phyloP scores from a whole-genome alignment of 345 rosid species.

The Carallia brachiata region DNA sequence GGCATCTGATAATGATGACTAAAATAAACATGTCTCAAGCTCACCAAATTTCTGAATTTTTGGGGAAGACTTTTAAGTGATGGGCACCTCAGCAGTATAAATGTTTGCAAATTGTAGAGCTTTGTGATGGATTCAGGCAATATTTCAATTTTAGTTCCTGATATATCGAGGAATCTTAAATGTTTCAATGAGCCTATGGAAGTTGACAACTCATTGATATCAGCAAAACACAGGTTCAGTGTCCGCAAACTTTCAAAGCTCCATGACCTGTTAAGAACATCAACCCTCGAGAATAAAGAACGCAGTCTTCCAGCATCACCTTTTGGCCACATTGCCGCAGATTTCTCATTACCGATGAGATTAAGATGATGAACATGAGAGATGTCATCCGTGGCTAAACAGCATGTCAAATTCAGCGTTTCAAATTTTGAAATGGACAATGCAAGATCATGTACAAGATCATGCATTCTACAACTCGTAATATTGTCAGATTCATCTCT shows the following conservation, averaged over 20 bases:
- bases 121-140: conserved; percentile 19
- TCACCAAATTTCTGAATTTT: conserved; percentile 3
- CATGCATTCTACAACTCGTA: conserved; percentile 29
- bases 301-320: not conserved
- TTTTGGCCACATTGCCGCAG: not conserved
- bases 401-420: not conserved
- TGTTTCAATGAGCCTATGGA: conserved; percentile 21
- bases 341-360: not conserved
- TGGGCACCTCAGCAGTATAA: not conserved
- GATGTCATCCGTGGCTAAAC: not conserved
- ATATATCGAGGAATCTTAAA: conserved; percentile 22
- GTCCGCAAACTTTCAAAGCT: conserved; percentile 6
- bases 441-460: conserved; percentile 30
- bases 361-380: conserved; percentile 7
- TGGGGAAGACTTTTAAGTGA: not conserved
- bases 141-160: not conserved
- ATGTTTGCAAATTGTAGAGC: conserved; percentile 23
- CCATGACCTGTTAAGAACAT: not conserved
- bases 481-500: conserved; percentile 1
- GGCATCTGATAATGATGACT: conserved; percentile 4
- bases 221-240: not conserved
- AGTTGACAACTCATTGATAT: not conserved
- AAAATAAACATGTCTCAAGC: conserved; percentile 14
- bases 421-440: conserved; percentile 14
- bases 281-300: not conserved